Evolutionary conservation across 2,329 filamentous ascomycete genomes (phyloP).

Genomic region (Ophiostoma himal-ulmi): DNA sequence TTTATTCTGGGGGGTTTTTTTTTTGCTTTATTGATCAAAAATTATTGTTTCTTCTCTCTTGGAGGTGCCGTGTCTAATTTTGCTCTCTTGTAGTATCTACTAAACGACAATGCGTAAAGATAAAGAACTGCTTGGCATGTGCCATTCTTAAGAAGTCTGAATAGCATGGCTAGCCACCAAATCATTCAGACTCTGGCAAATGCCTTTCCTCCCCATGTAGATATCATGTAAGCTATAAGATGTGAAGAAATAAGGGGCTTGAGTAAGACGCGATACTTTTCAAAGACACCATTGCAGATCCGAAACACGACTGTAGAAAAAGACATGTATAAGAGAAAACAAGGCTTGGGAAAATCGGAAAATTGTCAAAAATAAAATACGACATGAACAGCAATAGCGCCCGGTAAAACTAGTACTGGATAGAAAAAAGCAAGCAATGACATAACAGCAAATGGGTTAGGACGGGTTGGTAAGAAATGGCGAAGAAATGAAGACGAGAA

Average conservation of each 20-base stretch:
- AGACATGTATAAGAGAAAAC: slow-evolving; percentile 3
- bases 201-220: not conserved
- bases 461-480: not conserved
- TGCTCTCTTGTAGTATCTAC: not conserved
- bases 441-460: slow-evolving; percentile 10
- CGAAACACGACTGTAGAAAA: not conserved
- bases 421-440: not conserved
- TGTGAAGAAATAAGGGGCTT: not conserved
- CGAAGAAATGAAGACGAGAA: not conserved
- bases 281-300: not conserved
- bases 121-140: no score
- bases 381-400: slow-evolving; percentile 3
- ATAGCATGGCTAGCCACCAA: no score
- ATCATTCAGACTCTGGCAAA: not conserved
- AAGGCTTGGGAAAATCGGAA: not conserved
- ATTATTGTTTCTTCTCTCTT: no score
- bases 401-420: not conserved
- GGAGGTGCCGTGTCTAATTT: no score
- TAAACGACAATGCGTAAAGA: no score
- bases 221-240: not conserved
- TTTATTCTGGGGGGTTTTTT: not conserved
- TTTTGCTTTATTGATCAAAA: not conserved
- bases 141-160: no score
- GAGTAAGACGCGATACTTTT: not conserved
- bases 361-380: not conserved